Evolutionary conservation across 176 grass and related monocot genomes (phyloP), one percentile per base, ranked within the genome.

Genomic region (Hordeum marinum): DNA sequence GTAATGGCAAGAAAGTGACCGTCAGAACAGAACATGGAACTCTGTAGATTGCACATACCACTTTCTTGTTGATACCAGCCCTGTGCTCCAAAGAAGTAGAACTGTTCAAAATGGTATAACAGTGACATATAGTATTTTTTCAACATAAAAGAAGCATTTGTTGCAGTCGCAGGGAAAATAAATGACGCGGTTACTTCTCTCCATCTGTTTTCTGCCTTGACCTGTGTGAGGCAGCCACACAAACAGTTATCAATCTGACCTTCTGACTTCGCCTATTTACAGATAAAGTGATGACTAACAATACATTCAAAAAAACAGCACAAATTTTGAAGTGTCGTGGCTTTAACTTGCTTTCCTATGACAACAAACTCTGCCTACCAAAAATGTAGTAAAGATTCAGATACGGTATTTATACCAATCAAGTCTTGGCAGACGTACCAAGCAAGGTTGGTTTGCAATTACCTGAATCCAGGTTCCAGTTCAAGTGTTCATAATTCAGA

Each of bases 181-280:
- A 99, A 99, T 72, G 97, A 84, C 25, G 92, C 90, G 2, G 94
- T 96, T 68, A 99, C 94, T 88, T 96, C 97, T 85, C 87, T 94
- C 97, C 97, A 99, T 85, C 81, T 96, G 84, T 86, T 94, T 42
- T 91, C 90, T 72, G 86, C 78, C 78, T 94, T 92, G 77, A 99
- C 94, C 97, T 99, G 75, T 80, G 70, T 29, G 27, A 85, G 68
- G 84, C 63, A 83, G 61, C 37, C 72, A 79, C 11, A 60, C 82
- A 17, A 50, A 62, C 14, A 77, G 40, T 78, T 85, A 77, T 77
- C 15, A 60, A 57, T 15, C 34, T 39, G 17, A 69, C 32, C 78
- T 23, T 58, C 24, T 45, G 54, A 83, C 79, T 71, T 89, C 59
- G 37, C 39, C 76, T 82, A 60, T 58, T n/a, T 6, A 52, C 62